Evolutionary conservation across 768 basidiomycete genomes (phyloP).

Genomic region (Suillus hirtellus): DNA sequence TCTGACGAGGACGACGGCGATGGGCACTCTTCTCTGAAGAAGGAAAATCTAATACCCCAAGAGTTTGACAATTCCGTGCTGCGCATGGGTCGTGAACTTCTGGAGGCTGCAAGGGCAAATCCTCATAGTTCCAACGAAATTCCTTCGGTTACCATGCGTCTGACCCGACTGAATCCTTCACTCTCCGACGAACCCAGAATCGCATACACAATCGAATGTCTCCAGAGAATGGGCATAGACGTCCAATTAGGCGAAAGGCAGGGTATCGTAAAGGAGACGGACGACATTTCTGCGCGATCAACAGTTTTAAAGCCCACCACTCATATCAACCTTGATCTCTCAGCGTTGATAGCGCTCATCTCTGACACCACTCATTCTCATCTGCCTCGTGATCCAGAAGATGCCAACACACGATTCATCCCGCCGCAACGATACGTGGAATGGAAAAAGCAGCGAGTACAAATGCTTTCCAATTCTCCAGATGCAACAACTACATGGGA

Average conservation of each 20-base stretch:
- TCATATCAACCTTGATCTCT: slow-evolving; percentile 79
- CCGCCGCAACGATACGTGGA: slow-evolving; percentile 57
- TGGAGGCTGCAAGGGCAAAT: slow-evolving; percentile 63
- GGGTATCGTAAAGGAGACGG: slow-evolving; percentile 9
- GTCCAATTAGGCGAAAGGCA: slow-evolving; percentile 65
- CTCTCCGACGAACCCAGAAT: slow-evolving; percentile 55
- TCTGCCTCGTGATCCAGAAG: slow-evolving; percentile 56
- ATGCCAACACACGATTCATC: slow-evolving; percentile 64
- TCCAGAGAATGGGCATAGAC: slow-evolving; percentile 63
- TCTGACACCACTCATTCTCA: slow-evolving; percentile 79
- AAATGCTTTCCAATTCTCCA: slow-evolving; percentile 9
- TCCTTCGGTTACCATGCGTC: slow-evolving; percentile 57
- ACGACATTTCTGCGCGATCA: slow-evolving; percentile 22
- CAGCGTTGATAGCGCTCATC: slow-evolving; percentile 79
- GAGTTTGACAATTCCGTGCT: slow-evolving; percentile 75
- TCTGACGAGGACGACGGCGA: slow-evolving; percentile 52
- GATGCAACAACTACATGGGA: slow-evolving; percentile 16
- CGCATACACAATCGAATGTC: slow-evolving; percentile 50
- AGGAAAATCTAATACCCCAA: slow-evolving; percentile 40
- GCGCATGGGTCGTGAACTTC: slow-evolving; percentile 65
- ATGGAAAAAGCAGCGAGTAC: slow-evolving; percentile 49
- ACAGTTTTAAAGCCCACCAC: slow-evolving; percentile 46
- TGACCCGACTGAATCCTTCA: slow-evolving; percentile 66
- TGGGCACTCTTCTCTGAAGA: neutral
- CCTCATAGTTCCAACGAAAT: slow-evolving; percentile 33